Evolutionary conservation across 768 basidiomycete species (phyloP).

Genomic region (Candolleomyces aberdarensis): DNA sequence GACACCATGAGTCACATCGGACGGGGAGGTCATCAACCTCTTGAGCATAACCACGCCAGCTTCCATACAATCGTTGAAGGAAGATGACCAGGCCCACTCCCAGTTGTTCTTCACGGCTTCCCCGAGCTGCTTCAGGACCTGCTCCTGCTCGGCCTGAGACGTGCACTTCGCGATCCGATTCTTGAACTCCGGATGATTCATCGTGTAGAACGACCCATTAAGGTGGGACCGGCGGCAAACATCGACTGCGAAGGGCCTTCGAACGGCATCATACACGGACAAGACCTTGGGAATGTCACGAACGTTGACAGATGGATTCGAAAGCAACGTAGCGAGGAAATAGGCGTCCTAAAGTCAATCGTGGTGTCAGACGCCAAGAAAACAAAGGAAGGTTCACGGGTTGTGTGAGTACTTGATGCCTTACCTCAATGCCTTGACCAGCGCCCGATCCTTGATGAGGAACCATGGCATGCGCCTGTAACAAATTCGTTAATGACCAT

Average conservation of each 20-base stretch:
- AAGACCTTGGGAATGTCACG: constrained; percentile 25
- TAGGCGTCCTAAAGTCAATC: constrained; percentile 35
- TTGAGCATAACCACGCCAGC: constrained; percentile 8
- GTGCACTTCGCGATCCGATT: constrained; percentile 18
- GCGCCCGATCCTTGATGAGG: constrained; percentile 49
- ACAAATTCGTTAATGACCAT: not conserved
- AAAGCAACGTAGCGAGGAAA: constrained; percentile 35
- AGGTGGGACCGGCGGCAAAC: constrained; percentile 23
- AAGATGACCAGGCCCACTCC: constrained; percentile 46
- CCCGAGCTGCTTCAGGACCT: constrained; percentile 27
- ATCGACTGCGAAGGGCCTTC: constrained; percentile 32
- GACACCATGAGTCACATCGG: not conserved
- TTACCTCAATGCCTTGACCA: constrained; percentile 46
- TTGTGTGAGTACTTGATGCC: not conserved
- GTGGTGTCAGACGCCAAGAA: not conserved
- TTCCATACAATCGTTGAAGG: constrained; percentile 15
- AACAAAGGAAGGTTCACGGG: constrained; percentile 29
- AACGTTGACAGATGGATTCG: constrained; percentile 31
- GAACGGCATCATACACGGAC: constrained; percentile 33
- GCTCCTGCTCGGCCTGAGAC: constrained; percentile 3
- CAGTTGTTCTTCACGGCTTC: constrained; percentile 27
- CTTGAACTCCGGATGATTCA: constrained; percentile 27
- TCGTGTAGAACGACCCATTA: constrained; percentile 32
- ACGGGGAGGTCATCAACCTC: constrained; percentile 3
- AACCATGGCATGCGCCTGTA: constrained; percentile 42